Base-by-base conservation (phyloP, 148 eudicot genomes). In the Suaeda aralocaspica region DNA sequence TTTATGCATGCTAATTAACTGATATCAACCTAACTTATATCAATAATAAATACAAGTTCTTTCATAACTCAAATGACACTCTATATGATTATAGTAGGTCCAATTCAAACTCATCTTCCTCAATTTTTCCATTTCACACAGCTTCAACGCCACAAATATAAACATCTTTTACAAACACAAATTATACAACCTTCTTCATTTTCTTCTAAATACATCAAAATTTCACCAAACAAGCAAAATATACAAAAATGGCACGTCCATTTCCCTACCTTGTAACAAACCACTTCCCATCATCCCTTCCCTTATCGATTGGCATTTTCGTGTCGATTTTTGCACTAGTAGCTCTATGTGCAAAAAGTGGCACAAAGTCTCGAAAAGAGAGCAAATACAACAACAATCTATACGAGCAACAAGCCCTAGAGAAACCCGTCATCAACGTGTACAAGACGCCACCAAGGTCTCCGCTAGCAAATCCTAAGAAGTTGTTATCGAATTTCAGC, bases 281-380 rank as follows among this genome's bases (percentile, higher is more conserved):
- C 24, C 67, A 67, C 15, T 22, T 67, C 66, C 42, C 60, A 48
- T 39, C 55, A 31, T 61, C 88, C n/a, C 22, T 72, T 6, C 72
- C 87, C 15, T 25, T 86, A 57, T 81, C 83, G 55, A 48, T 89
- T 9, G 87, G 88, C 59, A 49, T 89, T 52, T 84, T 89, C 48
- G 61, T 70, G 34, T 78, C 87, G 5, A 46, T 80, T 0, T 69
- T 84, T 14, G 82, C 81, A 42, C 76, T 86, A 0, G 79, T 86
- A 2, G 81, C 83, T 11, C 77, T 86, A 0, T 89, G 95, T 49
- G 89, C 95, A 14, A 84, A 78, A 59, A 84, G 77, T 61, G 73
- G 78, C 18, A 21, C 76, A 34, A 52, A 67, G 9, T 68, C 72
- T 16, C 51, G 72, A 62, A 36, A 66, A n/a, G 53, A 65, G 5